Evolutionary conservation across 306 rosid species (phyloP).

Genomic region (Astragalus glycyphyllos): DNA sequence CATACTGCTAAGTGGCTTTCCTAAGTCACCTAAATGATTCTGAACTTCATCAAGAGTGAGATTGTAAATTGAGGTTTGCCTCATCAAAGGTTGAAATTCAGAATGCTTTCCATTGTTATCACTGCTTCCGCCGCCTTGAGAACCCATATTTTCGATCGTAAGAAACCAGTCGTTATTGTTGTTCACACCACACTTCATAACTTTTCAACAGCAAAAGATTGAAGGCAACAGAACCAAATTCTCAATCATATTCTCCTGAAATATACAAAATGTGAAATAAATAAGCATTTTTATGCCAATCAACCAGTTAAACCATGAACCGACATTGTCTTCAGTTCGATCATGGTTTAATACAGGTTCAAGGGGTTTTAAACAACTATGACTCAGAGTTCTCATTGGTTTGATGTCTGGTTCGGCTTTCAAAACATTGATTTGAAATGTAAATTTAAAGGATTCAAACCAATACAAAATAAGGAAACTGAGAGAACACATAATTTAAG

Average conservation of each 20-base stretch:
- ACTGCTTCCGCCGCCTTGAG: slow-evolving; percentile 62
- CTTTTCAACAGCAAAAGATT: not conserved
- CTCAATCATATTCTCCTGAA: slow-evolving; percentile 45
- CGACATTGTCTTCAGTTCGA: no score
- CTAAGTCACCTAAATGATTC: slow-evolving; percentile 88
- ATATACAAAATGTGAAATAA: slow-evolving; percentile 41
- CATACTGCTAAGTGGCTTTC: slow-evolving; percentile 93
- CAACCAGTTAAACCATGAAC: not conserved
- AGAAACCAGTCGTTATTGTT: slow-evolving; percentile 47
- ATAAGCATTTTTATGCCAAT: slow-evolving; percentile 28
- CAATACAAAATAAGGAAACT: no score
- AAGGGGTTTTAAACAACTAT: no score
- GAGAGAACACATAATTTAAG: slow-evolving; percentile 5
- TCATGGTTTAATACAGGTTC: no score
- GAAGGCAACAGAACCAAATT: slow-evolving; percentile 19
- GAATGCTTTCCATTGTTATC: slow-evolving; percentile 71
- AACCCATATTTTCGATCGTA: slow-evolving; percentile 81
- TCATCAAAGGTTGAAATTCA: slow-evolving; percentile 63
- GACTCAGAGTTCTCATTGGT: no score
- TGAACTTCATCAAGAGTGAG: slow-evolving; percentile 95
- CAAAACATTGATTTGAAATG: no score
- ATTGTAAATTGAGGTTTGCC: slow-evolving; percentile 80
- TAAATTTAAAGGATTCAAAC: not conserved
- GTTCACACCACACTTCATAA: slow-evolving; percentile 40
- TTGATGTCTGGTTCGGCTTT: no score